Evolutionary conservation across 2,329 filamentous ascomycete genomes (phyloP).

Genomic region (Lasiodiplodia sp.): DNA sequence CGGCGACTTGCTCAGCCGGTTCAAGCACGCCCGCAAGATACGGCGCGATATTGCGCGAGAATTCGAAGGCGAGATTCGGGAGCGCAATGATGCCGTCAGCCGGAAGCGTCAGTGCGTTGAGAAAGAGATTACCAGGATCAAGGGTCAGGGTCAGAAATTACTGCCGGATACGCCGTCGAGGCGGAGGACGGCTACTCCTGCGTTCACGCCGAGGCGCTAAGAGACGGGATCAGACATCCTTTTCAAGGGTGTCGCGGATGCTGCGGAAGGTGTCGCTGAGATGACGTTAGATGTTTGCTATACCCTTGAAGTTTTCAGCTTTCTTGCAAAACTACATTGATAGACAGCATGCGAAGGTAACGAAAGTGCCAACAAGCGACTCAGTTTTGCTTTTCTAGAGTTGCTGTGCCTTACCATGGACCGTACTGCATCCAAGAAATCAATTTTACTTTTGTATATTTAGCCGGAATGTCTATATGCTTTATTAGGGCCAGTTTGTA

Average conservation of each 20-base stretch:
- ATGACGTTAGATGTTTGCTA: background rate
- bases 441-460: too few relatives aligned
- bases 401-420: conserved; percentile 1
- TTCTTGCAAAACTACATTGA: background rate
- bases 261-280: background rate
- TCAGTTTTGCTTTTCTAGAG: background rate
- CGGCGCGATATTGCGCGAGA: conserved; percentile 60
- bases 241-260: background rate
- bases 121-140: conserved; percentile 61
- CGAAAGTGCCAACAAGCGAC: background rate
- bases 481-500: background rate
- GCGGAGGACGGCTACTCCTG: conserved; percentile 6
- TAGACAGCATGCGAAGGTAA: background rate
- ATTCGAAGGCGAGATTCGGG: conserved; percentile 64
- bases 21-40: conserved; percentile 60
- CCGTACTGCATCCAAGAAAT: background rate
- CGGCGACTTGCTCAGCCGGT: conserved; percentile 56
- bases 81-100: conserved; percentile 60
- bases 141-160: conserved; percentile 60
- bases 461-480: conserved; percentile 1
- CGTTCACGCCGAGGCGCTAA: background rate
- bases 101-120: conserved; percentile 58
- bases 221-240: background rate
- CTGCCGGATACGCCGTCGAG: conserved; percentile 54
- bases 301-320: background rate